Percentiles rank a stretch among this genome's conserved stretches.
These are phyloP conservation scores for Aspergillus awamori DNA, from an alignment of 2,329 filamentous ascomycete genomes.

Conservation along the genomic window DNA sequence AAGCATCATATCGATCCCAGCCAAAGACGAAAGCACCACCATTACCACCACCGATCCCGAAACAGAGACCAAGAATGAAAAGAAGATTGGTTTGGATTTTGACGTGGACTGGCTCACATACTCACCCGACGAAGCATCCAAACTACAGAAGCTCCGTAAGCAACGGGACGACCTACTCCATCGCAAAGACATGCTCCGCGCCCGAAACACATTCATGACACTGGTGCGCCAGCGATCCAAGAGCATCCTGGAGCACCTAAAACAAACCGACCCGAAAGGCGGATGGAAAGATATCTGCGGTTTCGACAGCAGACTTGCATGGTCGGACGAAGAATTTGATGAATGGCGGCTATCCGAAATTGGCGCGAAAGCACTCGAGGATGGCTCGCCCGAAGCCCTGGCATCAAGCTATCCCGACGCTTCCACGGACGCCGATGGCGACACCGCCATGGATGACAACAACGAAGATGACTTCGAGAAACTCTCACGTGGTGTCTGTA, in stretches of 20 bases:
- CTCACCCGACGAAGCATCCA: slow-evolving; percentile 42
- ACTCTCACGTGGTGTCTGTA: slow-evolving; percentile 48
- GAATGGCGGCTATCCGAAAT: slow-evolving; percentile 47
- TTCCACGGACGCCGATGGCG: slow-evolving; percentile 35
- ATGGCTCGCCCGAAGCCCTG: slow-evolving; percentile 40
- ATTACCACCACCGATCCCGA: slow-evolving; percentile 13
- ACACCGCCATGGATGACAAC: slow-evolving; percentile 39
- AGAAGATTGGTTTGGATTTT: slow-evolving; percentile 35
- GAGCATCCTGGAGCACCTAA: slow-evolving; percentile 47
- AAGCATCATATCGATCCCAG: slow-evolving; percentile 38
- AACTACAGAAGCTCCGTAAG: slow-evolving; percentile 42
- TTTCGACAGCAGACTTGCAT: slow-evolving; percentile 50
- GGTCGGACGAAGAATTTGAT: slow-evolving; percentile 53
- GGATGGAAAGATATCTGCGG: slow-evolving; percentile 54
- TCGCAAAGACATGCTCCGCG: slow-evolving; percentile 45
- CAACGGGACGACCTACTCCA: slow-evolving; percentile 38
- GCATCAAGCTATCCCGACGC: slow-evolving; percentile 28
- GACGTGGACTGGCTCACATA: slow-evolving; percentile 36
- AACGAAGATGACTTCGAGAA: slow-evolving; percentile 33
- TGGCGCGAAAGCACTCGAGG: slow-evolving; percentile 44
- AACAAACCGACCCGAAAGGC: slow-evolving; percentile 48
- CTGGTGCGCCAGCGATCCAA: slow-evolving; percentile 48
- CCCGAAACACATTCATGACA: slow-evolving; percentile 46
- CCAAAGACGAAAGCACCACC: slow-evolving; percentile 20
- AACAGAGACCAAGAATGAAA: slow-evolving; percentile 21